Conservation (phyloP, 495 filamentous ascomycete genomes). For the Lasiosphaeriaceae sp. region DNA sequence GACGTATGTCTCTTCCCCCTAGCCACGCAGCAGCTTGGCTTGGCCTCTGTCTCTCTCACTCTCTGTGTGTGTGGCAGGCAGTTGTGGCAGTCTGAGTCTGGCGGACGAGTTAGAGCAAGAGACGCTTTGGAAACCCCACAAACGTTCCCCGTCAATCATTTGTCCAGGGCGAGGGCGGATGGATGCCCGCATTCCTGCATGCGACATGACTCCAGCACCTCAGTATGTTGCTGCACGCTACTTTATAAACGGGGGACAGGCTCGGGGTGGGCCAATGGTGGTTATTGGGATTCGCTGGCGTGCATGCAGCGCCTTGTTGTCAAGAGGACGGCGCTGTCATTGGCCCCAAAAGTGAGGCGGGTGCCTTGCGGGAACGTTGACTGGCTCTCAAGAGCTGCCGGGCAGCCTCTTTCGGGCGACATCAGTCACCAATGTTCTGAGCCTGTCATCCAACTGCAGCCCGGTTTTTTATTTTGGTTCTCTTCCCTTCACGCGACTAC, state of each 20-base stretch:
- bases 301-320: conserved; percentile 17
- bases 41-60: no score
- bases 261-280: not conserved
- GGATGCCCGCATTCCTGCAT: conserved; percentile 2
- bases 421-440: conserved; percentile 5
- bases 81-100: no score
- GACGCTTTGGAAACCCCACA: not conserved
- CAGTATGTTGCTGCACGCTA: conserved; percentile 5
- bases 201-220: not conserved
- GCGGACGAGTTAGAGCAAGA: no score
- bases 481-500: not conserved
- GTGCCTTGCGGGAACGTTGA: conserved; percentile 3
- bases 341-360: conserved; percentile 23
- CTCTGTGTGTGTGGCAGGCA: not conserved
- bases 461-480: not conserved
- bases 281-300: conserved; percentile 13
- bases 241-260: not conserved
- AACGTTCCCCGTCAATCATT: conserved; percentile 1
- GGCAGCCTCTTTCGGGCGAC: conserved; percentile 11
- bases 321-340: conserved; percentile 19
- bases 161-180: conserved; percentile 2
- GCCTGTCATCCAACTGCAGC: not conserved
- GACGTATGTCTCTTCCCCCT: not conserved
- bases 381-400: conserved; percentile 10
- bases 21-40: not conserved